phyloP scores from a whole-genome alignment of 331 rosid species.

The Quercus tomentella region DNA sequence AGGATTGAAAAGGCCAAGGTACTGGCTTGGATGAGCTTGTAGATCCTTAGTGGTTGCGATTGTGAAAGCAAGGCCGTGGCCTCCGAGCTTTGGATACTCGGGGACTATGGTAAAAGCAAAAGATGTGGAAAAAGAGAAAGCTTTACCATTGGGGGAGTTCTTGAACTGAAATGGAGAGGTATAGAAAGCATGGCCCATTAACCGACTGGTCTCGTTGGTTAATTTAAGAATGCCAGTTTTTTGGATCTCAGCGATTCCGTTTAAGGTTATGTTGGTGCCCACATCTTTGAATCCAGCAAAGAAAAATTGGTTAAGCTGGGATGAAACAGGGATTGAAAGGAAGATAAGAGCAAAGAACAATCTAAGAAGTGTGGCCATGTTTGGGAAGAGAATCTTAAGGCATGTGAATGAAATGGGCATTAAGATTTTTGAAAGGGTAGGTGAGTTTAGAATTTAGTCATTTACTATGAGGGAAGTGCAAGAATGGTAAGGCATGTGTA shows the following conservation, averaged over 20 bases:
- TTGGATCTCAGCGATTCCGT: slow-evolving; percentile 37
- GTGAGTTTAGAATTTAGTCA: neutral
- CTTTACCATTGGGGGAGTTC: slow-evolving; percentile 42
- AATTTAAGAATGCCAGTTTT: slow-evolving; percentile 40
- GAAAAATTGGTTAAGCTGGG: slow-evolving; percentile 34
- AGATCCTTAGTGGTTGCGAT: slow-evolving; percentile 38
- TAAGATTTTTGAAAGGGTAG: neutral
- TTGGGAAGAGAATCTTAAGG: neutral
- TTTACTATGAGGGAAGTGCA: neutral
- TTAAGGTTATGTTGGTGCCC: slow-evolving; percentile 38
- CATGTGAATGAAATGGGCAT: neutral
- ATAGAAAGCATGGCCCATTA: slow-evolving; percentile 47
- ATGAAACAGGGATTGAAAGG: slow-evolving; percentile 26
- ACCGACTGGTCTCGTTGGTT: slow-evolving; percentile 52
- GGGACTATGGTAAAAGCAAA: slow-evolving; percentile 52
- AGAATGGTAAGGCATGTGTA: neutral
- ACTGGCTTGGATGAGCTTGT: slow-evolving; percentile 46
- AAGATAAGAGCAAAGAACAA: neutral
- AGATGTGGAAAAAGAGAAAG: slow-evolving; percentile 53
- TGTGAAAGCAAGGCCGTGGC: slow-evolving; percentile 69
- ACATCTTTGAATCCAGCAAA: slow-evolving; percentile 46
- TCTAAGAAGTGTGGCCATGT: slow-evolving; percentile 22
- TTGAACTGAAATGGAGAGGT: slow-evolving; percentile 36
- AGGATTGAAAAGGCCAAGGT: slow-evolving; percentile 51
- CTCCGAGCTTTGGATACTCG: slow-evolving; percentile 57